Base-by-base conservation (phyloP, 805 yeast species). In the Alloascoidea hylecoeti region DNA sequence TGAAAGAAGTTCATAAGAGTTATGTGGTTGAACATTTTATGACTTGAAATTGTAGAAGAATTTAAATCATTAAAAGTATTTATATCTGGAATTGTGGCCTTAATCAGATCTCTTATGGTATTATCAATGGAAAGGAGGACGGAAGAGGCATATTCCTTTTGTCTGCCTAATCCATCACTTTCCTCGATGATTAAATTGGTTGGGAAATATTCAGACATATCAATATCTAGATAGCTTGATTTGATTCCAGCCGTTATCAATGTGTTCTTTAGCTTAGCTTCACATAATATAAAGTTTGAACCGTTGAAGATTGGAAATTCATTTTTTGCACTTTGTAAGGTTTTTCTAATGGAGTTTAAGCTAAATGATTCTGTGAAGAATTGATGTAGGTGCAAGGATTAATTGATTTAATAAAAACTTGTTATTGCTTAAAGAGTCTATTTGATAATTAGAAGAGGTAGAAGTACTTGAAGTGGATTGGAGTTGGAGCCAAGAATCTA, bases 391-490 rank as follows among this genome's bases (percentile, higher is more conserved):
- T 23, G 9, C n/a, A 23, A 23, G n/a, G 30, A 23, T n/a, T 23
- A n/a, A n/a, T n/a, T n/a, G n/a, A n/a, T n/a, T n/a, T n/a, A n/a
- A n/a, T n/a, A n/a, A n/a, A n/a, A n/a, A n/a, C n/a, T n/a, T n/a
- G n/a, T n/a, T n/a, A n/a, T n/a, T 9, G 30, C 30, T 23, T 23
- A n/a, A 23, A n/a, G 30, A 23, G 30, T 23, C 30, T 23, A 23
- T 23, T 23, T n/a, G 9, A n/a, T 23, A 9, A 9, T 23, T 9
- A 23, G 9, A 23, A 23, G n/a, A n/a, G 30, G 9, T n/a, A 23
- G 30, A 23, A 23, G 30, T 23, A n/a, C n/a, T n/a, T n/a, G n/a
- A n/a, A n/a, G n/a, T n/a, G n/a, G n/a, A n/a, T n/a, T n/a, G n/a
- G n/a, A n/a, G n/a, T n/a, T n/a, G n/a, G n/a, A n/a, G 30, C 13